These are phyloP conservation scores for Clonostachys rosea DNA, from an alignment of 2,329 filamentous ascomycete species.

Conservation along the genomic window DNA sequence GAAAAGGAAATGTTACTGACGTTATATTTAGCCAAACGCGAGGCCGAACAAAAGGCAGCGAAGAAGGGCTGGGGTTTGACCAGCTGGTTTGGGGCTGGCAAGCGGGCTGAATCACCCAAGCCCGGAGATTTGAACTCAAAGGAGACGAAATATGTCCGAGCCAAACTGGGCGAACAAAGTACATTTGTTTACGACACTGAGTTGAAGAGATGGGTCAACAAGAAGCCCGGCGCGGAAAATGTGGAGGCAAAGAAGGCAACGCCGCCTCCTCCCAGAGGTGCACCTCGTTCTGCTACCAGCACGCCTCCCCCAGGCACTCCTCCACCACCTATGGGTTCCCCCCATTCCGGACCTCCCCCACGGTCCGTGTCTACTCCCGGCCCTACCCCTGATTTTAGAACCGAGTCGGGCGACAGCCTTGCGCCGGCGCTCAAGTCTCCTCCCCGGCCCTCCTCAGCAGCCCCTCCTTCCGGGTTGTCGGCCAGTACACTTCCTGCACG, in stretches of 20 bases:
- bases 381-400: slow-evolving; percentile 22
- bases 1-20: slow-evolving; percentile 7
- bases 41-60: slow-evolving; percentile 34
- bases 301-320: slow-evolving; percentile 43
- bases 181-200: slow-evolving; percentile 93
- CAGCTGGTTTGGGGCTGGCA: slow-evolving; percentile 74
- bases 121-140: slow-evolving; percentile 24
- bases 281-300: slow-evolving; percentile 46
- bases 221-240: slow-evolving; percentile 72
- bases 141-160: slow-evolving; percentile 70
- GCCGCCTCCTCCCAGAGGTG: slow-evolving; percentile 72
- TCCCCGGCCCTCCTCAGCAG: slow-evolving; percentile 39
- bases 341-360: slow-evolving; percentile 8
- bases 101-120: slow-evolving; percentile 38
- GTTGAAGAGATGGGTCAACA: slow-evolving; percentile 98
- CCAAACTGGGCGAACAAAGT: slow-evolving; percentile 91
- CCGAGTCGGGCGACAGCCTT: slow-evolving; percentile 27
- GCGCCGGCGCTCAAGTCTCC: slow-evolving; percentile 18
- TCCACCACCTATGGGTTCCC: slow-evolving; percentile 13
- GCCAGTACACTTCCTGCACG: slow-evolving; percentile 20
- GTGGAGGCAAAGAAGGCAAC: slow-evolving; percentile 57
- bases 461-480: slow-evolving; percentile 45
- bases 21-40: slow-evolving; percentile 50
- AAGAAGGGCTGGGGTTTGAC: slow-evolving; percentile 77
- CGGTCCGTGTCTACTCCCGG: slow-evolving; percentile 23